These are phyloP conservation scores for Penicillium sp. DNA, from an alignment of 2,329 filamentous ascomycete species.

Conservation along the genomic window DNA sequence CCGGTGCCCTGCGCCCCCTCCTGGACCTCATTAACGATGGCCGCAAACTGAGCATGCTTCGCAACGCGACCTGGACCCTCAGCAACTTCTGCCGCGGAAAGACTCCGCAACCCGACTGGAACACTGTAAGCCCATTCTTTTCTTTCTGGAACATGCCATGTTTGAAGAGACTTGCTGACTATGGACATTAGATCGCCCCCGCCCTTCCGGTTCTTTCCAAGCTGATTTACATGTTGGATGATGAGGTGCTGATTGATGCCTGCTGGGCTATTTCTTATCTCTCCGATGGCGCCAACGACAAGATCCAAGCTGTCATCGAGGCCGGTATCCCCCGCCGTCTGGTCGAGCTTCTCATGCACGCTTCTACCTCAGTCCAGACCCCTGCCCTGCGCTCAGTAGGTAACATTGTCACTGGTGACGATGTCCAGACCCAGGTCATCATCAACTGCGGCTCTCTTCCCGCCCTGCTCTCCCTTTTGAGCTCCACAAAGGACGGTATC, in stretches of 20 bases:
- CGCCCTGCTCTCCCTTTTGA: slow-evolving; percentile 85
- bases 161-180: slow-evolving; percentile 1
- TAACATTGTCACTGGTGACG: slow-evolving; percentile 97
- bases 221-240: slow-evolving; percentile 95
- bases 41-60: slow-evolving; percentile 97
- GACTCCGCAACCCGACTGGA: slow-evolving; percentile 97
- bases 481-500: slow-evolving; percentile 97
- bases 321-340: slow-evolving; percentile 93
- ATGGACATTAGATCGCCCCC: slow-evolving; percentile 60
- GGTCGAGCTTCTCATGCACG: slow-evolving; percentile 95
- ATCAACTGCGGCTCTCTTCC: slow-evolving; percentile 95
- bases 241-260: slow-evolving; percentile 96
- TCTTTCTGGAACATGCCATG: neutral
- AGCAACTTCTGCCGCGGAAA: slow-evolving; percentile 99
- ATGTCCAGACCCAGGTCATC: slow-evolving; percentile 97
- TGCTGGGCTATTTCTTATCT: slow-evolving; percentile 99
- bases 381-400: slow-evolving; percentile 94
- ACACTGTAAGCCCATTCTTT: slow-evolving; percentile 65
- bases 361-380: slow-evolving; percentile 95
- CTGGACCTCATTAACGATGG: slow-evolving; percentile 88
- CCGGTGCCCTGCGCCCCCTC: slow-evolving; percentile 84
- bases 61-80: slow-evolving; percentile 97
- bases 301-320: slow-evolving; percentile 98
- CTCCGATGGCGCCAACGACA: slow-evolving; percentile 96
- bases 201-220: slow-evolving; percentile 93